Base-by-base conservation (phyloP, 2,329 filamentous ascomycete genomes). In the Aspergillus fischeri region DNA sequence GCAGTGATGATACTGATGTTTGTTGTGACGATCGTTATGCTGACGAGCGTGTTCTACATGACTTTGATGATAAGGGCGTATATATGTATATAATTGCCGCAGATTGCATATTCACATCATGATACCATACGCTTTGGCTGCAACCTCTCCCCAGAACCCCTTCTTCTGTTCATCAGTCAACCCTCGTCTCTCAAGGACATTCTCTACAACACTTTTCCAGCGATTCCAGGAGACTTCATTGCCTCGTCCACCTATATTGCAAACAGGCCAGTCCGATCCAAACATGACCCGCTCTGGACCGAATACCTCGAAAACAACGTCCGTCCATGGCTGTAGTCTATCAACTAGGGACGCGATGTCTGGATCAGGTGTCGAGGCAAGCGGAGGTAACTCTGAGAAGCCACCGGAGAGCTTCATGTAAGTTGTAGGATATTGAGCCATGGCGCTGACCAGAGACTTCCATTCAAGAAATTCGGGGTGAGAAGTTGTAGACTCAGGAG, bases 231-330 rank as follows among this genome's bases (percentile, higher is more conserved):
- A 86, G 24, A 78, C 74, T 50, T 81, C 77, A 45, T 79, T 80
- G 0, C 73, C 75, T 0, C 81, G 81, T 2, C 82, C 83, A 0
- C 84, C 83, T 35, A 91, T 77, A 60, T 91, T 92, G 75, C 91
- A 96, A 0, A 97, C 88, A 2, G 93, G 92, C 93, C 93, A 97
- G 73, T 97, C 92, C 62, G 89, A 92, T 25, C 88, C 92, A 73
- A 94, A 97, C 87, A 97, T 92, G 70, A 94, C 82, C 61, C 91
- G 82, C 24, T 78, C 70, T 0, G 88, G 77, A 1, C 89, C 86
- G 68, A 96, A 97, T 1, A 83, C 82, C 28, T 86, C 82, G 53
- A 95, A 83, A 0, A 92, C 77, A 53, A 88, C 83, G 59, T 86
- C 83, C 2, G 91, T 82, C 87, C 90, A 95, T 25, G 87, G 86